These are phyloP conservation scores for Fusarium musae DNA, from an alignment of 2,329 filamentous ascomycete genomes.

Conservation along the genomic window DNA sequence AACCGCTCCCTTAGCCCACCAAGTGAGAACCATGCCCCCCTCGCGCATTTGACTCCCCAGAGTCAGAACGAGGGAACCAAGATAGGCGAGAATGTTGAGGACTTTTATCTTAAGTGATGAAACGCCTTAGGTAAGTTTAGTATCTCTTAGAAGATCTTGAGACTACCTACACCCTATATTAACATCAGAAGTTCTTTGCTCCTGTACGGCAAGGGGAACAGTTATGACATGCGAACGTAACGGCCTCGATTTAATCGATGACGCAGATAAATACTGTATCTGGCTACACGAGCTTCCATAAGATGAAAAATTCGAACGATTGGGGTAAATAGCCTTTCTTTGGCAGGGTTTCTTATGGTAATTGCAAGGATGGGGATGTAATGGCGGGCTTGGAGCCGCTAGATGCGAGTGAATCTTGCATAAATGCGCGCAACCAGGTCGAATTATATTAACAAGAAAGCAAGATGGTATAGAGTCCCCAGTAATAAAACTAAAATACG, in stretches of 20 bases:
- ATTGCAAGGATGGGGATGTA: not conserved
- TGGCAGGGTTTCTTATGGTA: too few species aligned
- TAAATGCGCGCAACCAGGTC: not conserved
- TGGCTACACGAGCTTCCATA: not conserved
- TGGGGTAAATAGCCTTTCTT: not conserved
- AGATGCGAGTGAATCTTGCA: not conserved
- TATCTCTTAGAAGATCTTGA: not conserved
- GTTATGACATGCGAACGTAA: not conserved
- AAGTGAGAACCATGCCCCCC: not conserved
- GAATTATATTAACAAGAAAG: conserved; percentile 7
- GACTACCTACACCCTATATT: not conserved
- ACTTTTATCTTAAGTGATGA: not conserved
- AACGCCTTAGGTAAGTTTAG: too few species aligned
- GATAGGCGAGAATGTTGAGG: not conserved
- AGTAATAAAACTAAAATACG: conserved; percentile 28
- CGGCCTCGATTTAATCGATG: not conserved
- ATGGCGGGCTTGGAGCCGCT: not conserved
- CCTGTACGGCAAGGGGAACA: fast-evolving
- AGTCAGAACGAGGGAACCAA: not conserved
- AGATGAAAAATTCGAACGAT: not conserved
- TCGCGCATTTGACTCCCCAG: not conserved
- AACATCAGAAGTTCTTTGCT: not conserved
- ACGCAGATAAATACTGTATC: not conserved
- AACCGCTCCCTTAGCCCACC: not conserved
- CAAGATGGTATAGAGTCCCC: conserved; percentile 27